phyloP scores from a whole-genome alignment of 129 eudicot species.

The Flaveria ramosissima region DNA sequence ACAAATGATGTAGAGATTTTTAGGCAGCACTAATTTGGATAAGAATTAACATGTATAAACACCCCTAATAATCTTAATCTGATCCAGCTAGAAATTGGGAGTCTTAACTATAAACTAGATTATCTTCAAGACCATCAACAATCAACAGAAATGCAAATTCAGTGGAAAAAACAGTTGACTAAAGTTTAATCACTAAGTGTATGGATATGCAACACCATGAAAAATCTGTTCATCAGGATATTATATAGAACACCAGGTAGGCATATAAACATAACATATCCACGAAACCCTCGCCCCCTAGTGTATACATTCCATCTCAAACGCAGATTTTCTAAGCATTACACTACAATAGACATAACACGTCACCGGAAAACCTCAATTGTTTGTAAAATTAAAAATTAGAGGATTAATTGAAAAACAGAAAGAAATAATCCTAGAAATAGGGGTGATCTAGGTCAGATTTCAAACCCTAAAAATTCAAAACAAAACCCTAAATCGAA shows the following conservation, averaged over 20 bases:
- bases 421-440: background rate
- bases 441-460: background rate
- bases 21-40: background rate
- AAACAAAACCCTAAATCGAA: background rate
- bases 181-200: background rate
- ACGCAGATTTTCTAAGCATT: background rate
- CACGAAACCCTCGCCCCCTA: background rate
- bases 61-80: background rate
- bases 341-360: background rate
- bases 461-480: background rate
- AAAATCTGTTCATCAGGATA: background rate
- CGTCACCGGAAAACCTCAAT: background rate
- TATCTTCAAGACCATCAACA: too few species aligned
- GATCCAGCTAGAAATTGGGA: background rate
- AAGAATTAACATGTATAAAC: background rate
- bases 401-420: background rate
- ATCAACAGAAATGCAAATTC: too few species aligned
- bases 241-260: background rate
- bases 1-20: background rate
- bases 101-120: background rate
- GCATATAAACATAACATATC: conserved; percentile 3
- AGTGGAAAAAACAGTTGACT: background rate
- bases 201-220: background rate
- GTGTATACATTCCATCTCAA: background rate
- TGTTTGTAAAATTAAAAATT: background rate